A percentile compares a stretch with the other conserved stretches of the same genome.
phyloP scores from a whole-genome alignment of 2,329 filamentous ascomycete genomes.

The Neocatenulostroma microsporum region DNA sequence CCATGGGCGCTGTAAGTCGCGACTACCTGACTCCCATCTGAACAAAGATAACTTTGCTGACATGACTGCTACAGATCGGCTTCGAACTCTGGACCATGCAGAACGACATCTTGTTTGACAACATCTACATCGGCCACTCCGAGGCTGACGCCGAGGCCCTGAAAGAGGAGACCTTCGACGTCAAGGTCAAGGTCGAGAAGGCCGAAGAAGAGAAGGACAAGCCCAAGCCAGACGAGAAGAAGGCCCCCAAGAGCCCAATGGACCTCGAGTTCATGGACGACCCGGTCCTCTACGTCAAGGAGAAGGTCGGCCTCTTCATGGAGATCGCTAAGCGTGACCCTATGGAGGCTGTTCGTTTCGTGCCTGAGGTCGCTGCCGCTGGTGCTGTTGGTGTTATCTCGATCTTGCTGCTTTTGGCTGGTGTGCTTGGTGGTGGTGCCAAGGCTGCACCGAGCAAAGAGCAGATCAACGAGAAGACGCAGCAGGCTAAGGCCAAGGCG shows the following conservation, averaged over 20 bases:
- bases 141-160: constrained; percentile 84
- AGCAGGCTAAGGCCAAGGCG: constrained; percentile 65
- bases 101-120: constrained; percentile 96
- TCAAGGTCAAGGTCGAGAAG: constrained; percentile 78
- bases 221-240: constrained; percentile 54
- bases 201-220: constrained; percentile 71
- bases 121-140: constrained; percentile 99
- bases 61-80: constrained; percentile 59
- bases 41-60: constrained; percentile 10
- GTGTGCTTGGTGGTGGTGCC: constrained; percentile 56
- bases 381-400: constrained; percentile 63
- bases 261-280: constrained; percentile 87
- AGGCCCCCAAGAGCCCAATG: constrained; percentile 54
- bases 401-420: constrained; percentile 61
- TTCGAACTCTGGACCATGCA: constrained; percentile 99
- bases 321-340: constrained; percentile 76
- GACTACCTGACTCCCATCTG: too few species aligned
- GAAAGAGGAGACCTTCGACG: constrained; percentile 77
- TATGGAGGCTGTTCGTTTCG: constrained; percentile 73
- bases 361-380: constrained; percentile 83
- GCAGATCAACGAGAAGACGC: too few species aligned
- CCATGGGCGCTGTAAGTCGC: constrained; percentile 82
- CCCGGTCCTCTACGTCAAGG: constrained; percentile 76
- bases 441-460: constrained; percentile 56
- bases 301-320: constrained; percentile 90